Base-by-base conservation (phyloP, 2,329 filamentous ascomycete species). In the Colletotrichum chlorophyti region DNA sequence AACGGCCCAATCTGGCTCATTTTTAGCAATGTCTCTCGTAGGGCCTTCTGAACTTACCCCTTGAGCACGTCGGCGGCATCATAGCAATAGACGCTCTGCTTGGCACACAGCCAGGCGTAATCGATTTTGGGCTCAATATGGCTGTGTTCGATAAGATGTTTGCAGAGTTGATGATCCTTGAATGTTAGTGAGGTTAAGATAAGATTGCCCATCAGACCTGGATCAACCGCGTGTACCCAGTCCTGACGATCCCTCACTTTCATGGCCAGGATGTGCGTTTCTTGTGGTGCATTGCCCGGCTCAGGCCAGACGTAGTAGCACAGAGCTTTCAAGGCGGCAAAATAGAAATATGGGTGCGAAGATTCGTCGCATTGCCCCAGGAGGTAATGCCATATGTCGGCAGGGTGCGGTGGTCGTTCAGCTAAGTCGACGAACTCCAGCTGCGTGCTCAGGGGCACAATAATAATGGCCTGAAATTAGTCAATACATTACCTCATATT, bases 321-420 rank as follows among this genome's bases (percentile, higher is more conserved):
- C 3, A 60, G 15, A 6, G 26, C 3, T 26, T 34, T 35, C 14
- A 60, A n/a, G 3, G 24, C 43, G 14, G 17, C 23, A 6, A 50
- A 45, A 32, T 60, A 55, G 5, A n/a, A 17, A 4, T 23, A 15
- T 6, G 43, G 40, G 4, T 10, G 27, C 11, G 17, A 17, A 11
- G 57, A 49, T 26, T 26, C 31, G 6, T 46, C 38, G 21, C 57
- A 57, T 24, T 50, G 51, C 4, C n/a, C 12, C 14, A 57, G 21
- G 2, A 60, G 40, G 12, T 60, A 55, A 10, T 17, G 45, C 57
- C 57, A 60, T 21, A 60, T 17, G 11, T 40, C 42, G n/a, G 24
- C 17, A 27, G 11, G 38, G 23, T 43, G 43, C 21, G 31, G 45
- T 2, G 43, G 9, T 14, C 29, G 34, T 17, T 45, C 19, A 1